Evolutionary conservation across 73 alveolate genomes (phyloP).

Genomic region (Paramecium sonneborni): DNA sequence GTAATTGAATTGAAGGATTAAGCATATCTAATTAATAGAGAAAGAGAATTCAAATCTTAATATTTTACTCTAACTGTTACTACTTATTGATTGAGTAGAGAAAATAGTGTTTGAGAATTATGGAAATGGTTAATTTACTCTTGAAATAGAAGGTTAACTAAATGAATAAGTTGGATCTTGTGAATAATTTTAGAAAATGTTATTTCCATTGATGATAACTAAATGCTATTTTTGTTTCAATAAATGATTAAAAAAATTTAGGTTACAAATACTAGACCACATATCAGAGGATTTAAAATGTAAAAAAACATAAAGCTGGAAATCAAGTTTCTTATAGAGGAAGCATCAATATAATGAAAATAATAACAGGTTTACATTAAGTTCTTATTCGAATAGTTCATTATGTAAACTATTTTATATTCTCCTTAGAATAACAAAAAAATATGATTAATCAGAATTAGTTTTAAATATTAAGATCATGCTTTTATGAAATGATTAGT

Average conservation of each 20-base stretch:
- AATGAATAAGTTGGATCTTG: slow-evolving; percentile 45
- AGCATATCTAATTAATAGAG: not conserved
- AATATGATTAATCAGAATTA: not conserved
- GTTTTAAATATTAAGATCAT: not conserved
- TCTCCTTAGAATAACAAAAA: not conserved
- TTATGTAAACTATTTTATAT: not conserved
- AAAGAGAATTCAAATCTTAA: not conserved
- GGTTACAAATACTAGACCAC: not conserved
- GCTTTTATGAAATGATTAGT: not conserved
- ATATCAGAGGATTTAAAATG: not conserved
- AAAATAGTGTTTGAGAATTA: not conserved
- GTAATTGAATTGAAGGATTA: too few relatives aligned
- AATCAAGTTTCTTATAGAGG: slow-evolving; percentile 45
- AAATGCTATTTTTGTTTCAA: too few relatives aligned
- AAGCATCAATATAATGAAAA: too few relatives aligned
- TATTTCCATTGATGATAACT: slow-evolving; percentile 35
- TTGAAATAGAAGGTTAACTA: slow-evolving; percentile 29
- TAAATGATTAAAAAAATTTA: not conserved
- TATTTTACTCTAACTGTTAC: not conserved
- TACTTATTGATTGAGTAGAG: slow-evolving; percentile 37
- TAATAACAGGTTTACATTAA: too few relatives aligned
- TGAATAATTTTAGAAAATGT: slow-evolving; percentile 1
- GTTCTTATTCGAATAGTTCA: not conserved
- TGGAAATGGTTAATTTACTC: slow-evolving; percentile 4
- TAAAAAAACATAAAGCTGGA: not conserved